Conservation (phyloP, 2,329 filamentous ascomycete genomes). For the Hypoxylon sp. region DNA sequence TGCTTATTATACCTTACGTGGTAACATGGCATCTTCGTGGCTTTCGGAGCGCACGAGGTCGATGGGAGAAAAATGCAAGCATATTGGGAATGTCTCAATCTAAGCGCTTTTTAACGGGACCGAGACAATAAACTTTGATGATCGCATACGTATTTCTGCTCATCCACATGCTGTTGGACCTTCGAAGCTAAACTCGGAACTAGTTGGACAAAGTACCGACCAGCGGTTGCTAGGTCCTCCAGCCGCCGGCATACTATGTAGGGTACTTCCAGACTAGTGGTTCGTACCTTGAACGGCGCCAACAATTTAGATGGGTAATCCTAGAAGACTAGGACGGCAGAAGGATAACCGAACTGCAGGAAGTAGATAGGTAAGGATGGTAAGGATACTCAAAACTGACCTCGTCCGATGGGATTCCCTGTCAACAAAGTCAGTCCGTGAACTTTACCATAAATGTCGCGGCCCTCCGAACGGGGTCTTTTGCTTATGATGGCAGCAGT, state of each 20-base stretch:
- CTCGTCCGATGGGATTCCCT: constrained; percentile 8
- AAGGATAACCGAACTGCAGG: constrained; percentile 14
- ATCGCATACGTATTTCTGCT: not conserved
- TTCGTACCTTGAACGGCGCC: constrained; percentile 33
- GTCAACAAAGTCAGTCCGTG: constrained; percentile 2
- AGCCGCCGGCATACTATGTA: not conserved
- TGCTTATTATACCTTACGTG: constrained; percentile 18
- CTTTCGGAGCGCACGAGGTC: constrained; percentile 16
- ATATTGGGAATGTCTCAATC: constrained; percentile 27
- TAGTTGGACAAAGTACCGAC: constrained; percentile 2
- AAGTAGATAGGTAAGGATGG: no score
- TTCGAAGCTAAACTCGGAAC: constrained; percentile 20
- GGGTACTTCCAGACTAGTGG: constrained; percentile 23
- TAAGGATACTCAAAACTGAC: constrained; percentile 21
- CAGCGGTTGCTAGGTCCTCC: not conserved
- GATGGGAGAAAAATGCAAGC: constrained; percentile 6
- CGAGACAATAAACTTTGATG: constrained; percentile 29
- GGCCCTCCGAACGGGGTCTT: constrained; percentile 23
- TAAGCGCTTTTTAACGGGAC: constrained; percentile 23
- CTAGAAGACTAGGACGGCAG: constrained; percentile 22
- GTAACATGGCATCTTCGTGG: constrained; percentile 21
- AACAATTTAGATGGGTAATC: constrained; percentile 34
- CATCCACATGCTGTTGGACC: not conserved
- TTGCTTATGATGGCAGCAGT: constrained; percentile 20
- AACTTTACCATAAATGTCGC: constrained; percentile 11